These are phyloP conservation scores for Jamesozyma lodderae DNA, from an alignment of 805 yeast genomes.

Conservation along the genomic window DNA sequence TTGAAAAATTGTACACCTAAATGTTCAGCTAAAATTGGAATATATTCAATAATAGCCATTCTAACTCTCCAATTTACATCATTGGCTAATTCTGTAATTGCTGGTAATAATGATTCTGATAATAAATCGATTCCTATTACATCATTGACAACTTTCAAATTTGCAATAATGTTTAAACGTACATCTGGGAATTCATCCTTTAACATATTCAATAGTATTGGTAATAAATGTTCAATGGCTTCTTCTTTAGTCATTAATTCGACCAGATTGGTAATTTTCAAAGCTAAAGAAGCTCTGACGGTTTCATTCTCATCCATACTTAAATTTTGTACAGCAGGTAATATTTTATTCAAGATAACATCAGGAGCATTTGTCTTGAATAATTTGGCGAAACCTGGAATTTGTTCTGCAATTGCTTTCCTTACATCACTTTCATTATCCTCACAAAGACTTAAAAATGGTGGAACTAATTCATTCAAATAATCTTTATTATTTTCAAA, in stretches of 20 bases:
- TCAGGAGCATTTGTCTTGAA: conserved; percentile 38
- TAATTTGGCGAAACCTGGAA: conserved; percentile 62
- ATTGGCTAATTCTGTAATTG: conserved; percentile 90
- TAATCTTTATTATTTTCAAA: conserved; percentile 51
- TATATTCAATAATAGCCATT: conserved; percentile 91
- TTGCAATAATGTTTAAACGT: conserved; percentile 85
- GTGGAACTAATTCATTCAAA: conserved; percentile 41
- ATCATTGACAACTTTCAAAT: conserved; percentile 83
- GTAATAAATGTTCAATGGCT: conserved; percentile 74
- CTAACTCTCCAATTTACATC: conserved; percentile 98
- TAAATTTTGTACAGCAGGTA: conserved; percentile 76
- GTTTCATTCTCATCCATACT: conserved; percentile 87
- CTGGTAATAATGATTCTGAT: conserved; percentile 84
- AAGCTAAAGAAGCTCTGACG: conserved; percentile 88
- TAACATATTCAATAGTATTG: conserved; percentile 84
- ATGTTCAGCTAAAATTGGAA: conserved; percentile 89
- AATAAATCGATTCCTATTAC: conserved; percentile 86
- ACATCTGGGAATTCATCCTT: conserved; percentile 97
- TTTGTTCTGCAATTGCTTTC: conserved; percentile 85
- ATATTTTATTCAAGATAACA: conserved; percentile 54
- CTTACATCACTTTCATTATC: conserved; percentile 97
- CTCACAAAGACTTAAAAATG: conserved; percentile 68
- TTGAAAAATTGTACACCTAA: conserved; percentile 89
- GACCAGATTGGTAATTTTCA: conserved; percentile 77
- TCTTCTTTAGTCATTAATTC: conserved; percentile 77